These are phyloP conservation scores for Centrapalus pauciflorus DNA, from an alignment of 129 eudicot genomes.

Conservation along the genomic window DNA sequence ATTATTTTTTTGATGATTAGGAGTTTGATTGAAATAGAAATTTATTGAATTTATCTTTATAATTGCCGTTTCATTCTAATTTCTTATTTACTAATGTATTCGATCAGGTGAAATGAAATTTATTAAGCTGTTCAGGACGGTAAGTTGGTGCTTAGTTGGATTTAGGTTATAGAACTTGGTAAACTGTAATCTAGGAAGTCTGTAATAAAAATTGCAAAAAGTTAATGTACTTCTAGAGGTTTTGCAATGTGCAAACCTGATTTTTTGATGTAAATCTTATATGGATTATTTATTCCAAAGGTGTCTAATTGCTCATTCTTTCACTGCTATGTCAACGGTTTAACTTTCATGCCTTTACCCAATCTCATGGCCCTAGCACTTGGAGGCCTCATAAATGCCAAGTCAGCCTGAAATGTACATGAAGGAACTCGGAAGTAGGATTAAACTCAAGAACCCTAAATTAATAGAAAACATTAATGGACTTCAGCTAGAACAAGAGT, in stretches of 20 bases:
- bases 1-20: neutral
- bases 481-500: neutral
- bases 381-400: neutral
- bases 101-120: neutral
- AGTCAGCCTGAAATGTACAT: neutral
- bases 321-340: neutral
- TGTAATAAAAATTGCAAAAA: neutral
- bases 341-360: neutral
- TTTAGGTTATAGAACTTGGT: neutral
- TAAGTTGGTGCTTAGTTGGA: conserved; percentile 4
- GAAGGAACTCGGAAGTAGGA: neutral
- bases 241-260: neutral
- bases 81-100: neutral
- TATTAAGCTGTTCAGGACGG: conserved; percentile 9
- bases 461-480: neutral
- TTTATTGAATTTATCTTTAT: neutral
- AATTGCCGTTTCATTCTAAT: conserved; percentile 1
- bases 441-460: neutral
- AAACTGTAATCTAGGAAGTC: conserved; percentile 9
- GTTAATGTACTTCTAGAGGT: neutral
- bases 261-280: conserved; percentile 4
- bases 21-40: neutral
- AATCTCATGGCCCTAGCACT: neutral
- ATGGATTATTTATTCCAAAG: neutral
- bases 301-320: neutral